These are phyloP conservation scores for Microglena sp. DNA, from an alignment of 139 green algal species.

Conservation along the genomic window DNA sequence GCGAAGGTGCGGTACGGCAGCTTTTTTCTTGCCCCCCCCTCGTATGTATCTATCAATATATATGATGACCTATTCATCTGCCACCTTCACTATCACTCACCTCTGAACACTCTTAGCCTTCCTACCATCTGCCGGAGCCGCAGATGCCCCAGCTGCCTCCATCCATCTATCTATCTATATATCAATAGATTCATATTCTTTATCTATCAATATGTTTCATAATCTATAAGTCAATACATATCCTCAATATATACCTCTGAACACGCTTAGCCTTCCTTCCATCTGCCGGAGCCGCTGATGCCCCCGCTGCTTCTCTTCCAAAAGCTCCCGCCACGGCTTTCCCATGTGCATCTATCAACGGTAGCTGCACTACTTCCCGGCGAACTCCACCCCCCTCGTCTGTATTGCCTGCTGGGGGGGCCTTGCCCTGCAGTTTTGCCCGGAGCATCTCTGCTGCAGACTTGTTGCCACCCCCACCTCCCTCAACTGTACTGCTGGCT, in stretches of 20 bases:
- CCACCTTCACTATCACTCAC: too few species aligned
- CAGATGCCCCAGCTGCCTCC: too few species aligned
- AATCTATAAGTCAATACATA: too few species aligned
- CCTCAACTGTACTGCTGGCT: neutral
- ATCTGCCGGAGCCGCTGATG: neutral
- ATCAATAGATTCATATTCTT: too few species aligned
- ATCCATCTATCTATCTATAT: too few species aligned
- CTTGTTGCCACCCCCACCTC: slow-evolving; percentile 15
- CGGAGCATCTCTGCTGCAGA: slow-evolving; percentile 21
- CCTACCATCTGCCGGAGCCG: too few species aligned
- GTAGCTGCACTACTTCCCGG: slow-evolving; percentile 21
- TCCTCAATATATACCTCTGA: too few species aligned
- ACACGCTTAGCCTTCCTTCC: neutral
- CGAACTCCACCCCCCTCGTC: neutral
- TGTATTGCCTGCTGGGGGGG: neutral
- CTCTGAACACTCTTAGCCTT: slow-evolving; percentile 5
- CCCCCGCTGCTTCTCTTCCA: slow-evolving; percentile 51
- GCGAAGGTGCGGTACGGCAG: too few species aligned
- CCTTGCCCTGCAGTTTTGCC: slow-evolving; percentile 14
- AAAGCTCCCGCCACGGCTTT: slow-evolving; percentile 68
- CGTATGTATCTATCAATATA: too few species aligned
- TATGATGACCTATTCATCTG: too few species aligned
- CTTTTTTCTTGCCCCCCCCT: too few species aligned
- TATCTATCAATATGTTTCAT: too few species aligned
- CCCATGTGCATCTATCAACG: slow-evolving; percentile 63